Evolutionary conservation across 2,329 filamentous ascomycete species (phyloP).

Genomic region (Penicillium sp.): DNA sequence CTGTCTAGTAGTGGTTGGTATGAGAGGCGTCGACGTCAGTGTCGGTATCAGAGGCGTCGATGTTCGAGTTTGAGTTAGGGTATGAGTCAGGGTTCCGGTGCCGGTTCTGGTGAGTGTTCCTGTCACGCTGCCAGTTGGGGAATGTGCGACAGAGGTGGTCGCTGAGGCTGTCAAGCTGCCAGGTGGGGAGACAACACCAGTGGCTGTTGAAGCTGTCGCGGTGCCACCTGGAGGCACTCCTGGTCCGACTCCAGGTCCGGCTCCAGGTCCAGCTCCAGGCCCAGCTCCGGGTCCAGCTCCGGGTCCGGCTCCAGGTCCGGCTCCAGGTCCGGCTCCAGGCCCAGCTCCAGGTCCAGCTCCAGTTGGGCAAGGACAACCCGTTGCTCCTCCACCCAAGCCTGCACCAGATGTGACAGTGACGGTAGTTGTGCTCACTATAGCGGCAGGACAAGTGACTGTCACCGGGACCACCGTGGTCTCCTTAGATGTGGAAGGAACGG

Average conservation of each 20-base stretch:
- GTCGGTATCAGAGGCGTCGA: conserved; percentile 3
- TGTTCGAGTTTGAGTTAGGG: background rate
- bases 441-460: conserved; percentile 3
- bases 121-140: background rate
- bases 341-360: background rate
- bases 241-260: no score
- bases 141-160: background rate
- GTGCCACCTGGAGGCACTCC: no score
- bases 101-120: background rate
- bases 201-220: background rate
- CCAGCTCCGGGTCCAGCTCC: no score
- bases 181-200: background rate
- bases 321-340: no score
- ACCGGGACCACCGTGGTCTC: conserved; percentile 2
- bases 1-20: background rate
- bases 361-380: background rate
- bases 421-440: background rate
- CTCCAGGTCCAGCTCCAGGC: no score
- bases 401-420: conserved; percentile 1
- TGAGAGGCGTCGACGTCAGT: conserved; percentile 3
- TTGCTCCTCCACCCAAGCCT: background rate
- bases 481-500: background rate
- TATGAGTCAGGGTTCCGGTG: background rate
- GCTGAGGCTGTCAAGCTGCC: background rate
- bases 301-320: no score